Base-by-base conservation (phyloP, 495 filamentous ascomycete genomes). In the Arthonia radiata region DNA sequence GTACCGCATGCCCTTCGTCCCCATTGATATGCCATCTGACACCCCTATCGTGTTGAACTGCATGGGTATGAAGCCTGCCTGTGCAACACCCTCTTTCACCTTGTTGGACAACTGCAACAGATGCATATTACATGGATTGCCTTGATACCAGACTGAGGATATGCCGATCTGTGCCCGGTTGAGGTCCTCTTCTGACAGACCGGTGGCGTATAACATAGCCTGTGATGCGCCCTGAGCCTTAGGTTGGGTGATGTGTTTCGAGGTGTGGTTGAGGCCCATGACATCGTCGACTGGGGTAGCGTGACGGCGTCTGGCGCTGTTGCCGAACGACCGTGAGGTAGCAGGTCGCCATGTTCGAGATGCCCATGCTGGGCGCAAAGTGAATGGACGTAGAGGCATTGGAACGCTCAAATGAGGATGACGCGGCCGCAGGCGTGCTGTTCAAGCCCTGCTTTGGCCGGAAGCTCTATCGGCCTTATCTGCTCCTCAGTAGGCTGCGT, bases 51-150 rank as follows among this genome's bases (percentile, higher is more conserved):
- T 93, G 59, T 94, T 97, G 64, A 97, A 97, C 51, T 91, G 83
- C 49, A 53, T 53, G 21, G 32, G 31, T n/a, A 46, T 12, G 11
- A 53, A 34, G 5, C 41, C 41, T 14, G 76, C 73, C 37, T 65
- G 62, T 39, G 74, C 58, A 31, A 97, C 81, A 33, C 81, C 80
- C 43, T 89, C 66, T 39, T 68, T 71, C 12, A 94, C 77, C 35
- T 66, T 61, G 47, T 69, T 47, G 41, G 74, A 90, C 27, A 97
- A 65, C 38, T 82, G 71, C 35, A 97, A 56, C 30, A 97, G 61
- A 53, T 97, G 86, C 86, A 92, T 97, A 55, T 97, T 97, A 58
- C 86, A 97, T 4, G 86, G 86, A 52, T 97, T 97, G 12, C 86
- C 86, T 23, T 76, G 64, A 50, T 77, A 89, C 57, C 57, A 71